phyloP scores from a whole-genome alignment of 805 yeast genomes.

The Vanderwaltozyma verrucispora region DNA sequence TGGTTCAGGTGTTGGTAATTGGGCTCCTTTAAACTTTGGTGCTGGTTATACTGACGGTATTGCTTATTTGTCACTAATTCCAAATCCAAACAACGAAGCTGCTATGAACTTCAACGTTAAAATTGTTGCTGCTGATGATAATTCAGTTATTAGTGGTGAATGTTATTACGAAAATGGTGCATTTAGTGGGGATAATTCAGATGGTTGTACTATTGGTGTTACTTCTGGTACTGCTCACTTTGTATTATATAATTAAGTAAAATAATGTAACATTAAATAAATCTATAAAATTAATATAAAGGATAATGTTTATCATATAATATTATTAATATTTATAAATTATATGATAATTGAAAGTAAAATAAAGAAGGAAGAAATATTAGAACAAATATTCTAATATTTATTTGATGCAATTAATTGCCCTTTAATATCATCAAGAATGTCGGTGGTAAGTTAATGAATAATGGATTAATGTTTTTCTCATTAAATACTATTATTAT shows the following conservation, averaged over 20 bases:
- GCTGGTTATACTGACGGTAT: constrained; percentile 68
- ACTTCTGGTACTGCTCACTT: constrained; percentile 69
- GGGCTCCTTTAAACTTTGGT: constrained; percentile 95
- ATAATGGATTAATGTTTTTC: no score
- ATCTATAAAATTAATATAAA: no score
- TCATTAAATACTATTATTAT: no score
- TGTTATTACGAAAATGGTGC: constrained; percentile 58
- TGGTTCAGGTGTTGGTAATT: constrained; percentile 83
- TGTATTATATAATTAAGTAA: constrained; percentile 49
- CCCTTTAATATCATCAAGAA: no score
- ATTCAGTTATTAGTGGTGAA: constrained; percentile 55
- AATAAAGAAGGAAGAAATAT: no score
- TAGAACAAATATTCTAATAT: no score
- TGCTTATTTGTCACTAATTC: constrained; percentile 81
- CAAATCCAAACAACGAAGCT: constrained; percentile 79
- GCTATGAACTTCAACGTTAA: constrained; percentile 64
- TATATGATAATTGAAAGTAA: no score
- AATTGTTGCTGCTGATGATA: constrained; percentile 57
- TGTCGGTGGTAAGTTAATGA: no score
- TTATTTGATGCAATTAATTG: no score
- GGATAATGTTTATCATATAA: no score
- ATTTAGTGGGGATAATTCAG: constrained; percentile 34
- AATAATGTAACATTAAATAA: no score
- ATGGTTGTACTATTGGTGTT: constrained; percentile 87
- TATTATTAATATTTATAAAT: no score